Conservation (phyloP, 1,139 yeast species). For the Blastobotrys raffinosifermentans region DNA sequence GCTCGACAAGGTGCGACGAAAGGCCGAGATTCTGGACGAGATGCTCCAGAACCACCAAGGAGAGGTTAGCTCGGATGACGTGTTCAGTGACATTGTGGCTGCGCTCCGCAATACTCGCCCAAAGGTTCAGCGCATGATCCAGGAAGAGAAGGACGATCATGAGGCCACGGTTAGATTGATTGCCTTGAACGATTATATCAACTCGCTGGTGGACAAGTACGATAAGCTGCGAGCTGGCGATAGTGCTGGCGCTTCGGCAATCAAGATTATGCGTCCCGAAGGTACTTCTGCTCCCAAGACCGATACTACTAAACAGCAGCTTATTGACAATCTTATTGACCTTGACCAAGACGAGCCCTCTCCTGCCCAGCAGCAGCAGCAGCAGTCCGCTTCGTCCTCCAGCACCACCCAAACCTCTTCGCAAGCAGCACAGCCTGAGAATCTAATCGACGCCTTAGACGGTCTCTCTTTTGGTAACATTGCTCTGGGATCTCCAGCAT, state of each 20-base stretch:
- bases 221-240: conserved; percentile 62
- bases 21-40: conserved; percentile 85
- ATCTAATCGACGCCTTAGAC: conserved; percentile 65
- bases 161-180: conserved; percentile 61
- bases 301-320: conserved; percentile 30
- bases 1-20: conserved; percentile 74
- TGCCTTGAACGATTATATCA: conserved; percentile 70
- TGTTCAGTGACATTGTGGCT: conserved; percentile 69
- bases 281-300: conserved; percentile 35
- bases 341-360: conserved; percentile 54
- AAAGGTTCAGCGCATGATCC: conserved; percentile 77
- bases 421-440: conserved; percentile 40
- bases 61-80: conserved; percentile 45
- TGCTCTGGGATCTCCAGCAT: conserved; percentile 27
- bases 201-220: conserved; percentile 62
- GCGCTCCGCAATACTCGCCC: conserved; percentile 84
- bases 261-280: conserved; percentile 37
- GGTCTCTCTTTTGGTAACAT: conserved; percentile 51
- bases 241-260: conserved; percentile 51
- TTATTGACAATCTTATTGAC: conserved; percentile 59
- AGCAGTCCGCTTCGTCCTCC: conserved; percentile 7
- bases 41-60: conserved; percentile 62
- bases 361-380: conserved; percentile 1
- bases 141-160: conserved; percentile 54
- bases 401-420: conserved; percentile 9